A percentile compares a stretch with the other conserved stretches of the same genome.
Conservation (phyloP, 805 yeast species). For the Komagataella phaffii region DNA sequence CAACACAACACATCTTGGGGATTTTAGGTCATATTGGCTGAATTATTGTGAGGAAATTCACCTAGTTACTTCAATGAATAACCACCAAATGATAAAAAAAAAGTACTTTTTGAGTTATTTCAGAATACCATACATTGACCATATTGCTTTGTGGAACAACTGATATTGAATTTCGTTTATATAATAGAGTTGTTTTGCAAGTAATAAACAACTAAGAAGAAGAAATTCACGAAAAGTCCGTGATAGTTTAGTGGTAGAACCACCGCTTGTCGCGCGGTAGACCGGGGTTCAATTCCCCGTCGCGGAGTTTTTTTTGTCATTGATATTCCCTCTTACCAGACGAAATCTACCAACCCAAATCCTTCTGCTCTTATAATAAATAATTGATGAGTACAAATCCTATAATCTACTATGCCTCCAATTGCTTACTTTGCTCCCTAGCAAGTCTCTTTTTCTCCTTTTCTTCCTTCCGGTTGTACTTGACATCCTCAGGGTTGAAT, state of each 20-base stretch:
- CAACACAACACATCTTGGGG: too few relatives aligned
- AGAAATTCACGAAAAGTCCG: neutral
- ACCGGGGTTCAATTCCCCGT: slow-evolving; percentile 1
- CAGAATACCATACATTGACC: too few relatives aligned
- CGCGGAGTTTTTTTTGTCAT: neutral
- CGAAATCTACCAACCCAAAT: neutral
- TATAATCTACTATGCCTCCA: neutral
- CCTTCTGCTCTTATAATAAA: neutral
- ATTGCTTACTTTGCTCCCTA: neutral
- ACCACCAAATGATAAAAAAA: too few relatives aligned
- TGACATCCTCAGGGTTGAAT: slow-evolving; percentile 75
- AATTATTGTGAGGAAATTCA: too few relatives aligned
- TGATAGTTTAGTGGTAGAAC: slow-evolving; percentile 1
- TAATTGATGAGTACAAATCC: neutral
- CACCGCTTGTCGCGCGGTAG: slow-evolving; percentile 1
- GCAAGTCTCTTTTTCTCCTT: slow-evolving; percentile 34
- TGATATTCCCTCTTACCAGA: neutral
- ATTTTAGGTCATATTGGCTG: too few relatives aligned
- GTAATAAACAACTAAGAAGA: too few relatives aligned
- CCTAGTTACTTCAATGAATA: too few relatives aligned
- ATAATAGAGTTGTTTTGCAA: too few relatives aligned
- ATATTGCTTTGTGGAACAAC: too few relatives aligned
- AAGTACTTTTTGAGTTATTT: too few relatives aligned
- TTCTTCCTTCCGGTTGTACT: slow-evolving; percentile 52
- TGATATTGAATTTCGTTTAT: too few relatives aligned